Percentiles rank a stretch among this genome's conserved stretches.
Evolutionary conservation across 495 filamentous ascomycete species (phyloP).

Genomic region (Cercophora scortea): DNA sequence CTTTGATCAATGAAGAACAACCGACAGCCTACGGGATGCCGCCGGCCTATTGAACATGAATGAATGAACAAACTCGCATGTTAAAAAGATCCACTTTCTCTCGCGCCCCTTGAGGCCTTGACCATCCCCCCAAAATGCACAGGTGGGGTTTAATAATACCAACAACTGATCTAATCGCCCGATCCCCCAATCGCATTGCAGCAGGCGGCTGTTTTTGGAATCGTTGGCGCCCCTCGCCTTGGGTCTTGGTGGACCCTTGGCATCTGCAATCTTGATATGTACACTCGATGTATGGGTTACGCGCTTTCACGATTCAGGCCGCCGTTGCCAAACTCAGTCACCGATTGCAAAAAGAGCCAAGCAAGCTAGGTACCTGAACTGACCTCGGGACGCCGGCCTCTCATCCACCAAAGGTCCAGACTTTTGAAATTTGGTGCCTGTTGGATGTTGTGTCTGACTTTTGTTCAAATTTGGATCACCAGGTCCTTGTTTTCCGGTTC

Average conservation of each 20-base stretch:
- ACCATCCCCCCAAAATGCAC: background rate
- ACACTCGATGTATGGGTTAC: background rate
- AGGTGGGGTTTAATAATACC: slow-evolving; percentile 4
- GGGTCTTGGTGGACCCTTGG: slow-evolving; percentile 10
- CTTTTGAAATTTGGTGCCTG: too few relatives aligned
- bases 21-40: too few relatives aligned
- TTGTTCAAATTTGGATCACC: too few relatives aligned
- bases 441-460: too few relatives aligned
- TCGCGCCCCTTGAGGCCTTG: background rate
- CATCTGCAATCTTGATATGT: background rate
- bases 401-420: too few relatives aligned
- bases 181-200: slow-evolving; percentile 7
- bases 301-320: slow-evolving; percentile 10
- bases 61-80: too few relatives aligned
- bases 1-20: too few relatives aligned
- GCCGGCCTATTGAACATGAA: too few relatives aligned
- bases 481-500: too few relatives aligned
- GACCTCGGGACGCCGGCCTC: too few relatives aligned
- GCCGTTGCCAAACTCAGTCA: slow-evolving; percentile 16
- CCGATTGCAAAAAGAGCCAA: slow-evolving; percentile 6
- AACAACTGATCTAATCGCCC: slow-evolving; percentile 10
- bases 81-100: background rate
- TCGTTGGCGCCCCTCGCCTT: background rate
- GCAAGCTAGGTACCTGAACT: background rate
- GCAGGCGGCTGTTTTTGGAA: slow-evolving; percentile 2